These are phyloP conservation scores for Phaseolus lunatus DNA, from an alignment of 306 rosid genomes.

Conservation along the genomic window DNA sequence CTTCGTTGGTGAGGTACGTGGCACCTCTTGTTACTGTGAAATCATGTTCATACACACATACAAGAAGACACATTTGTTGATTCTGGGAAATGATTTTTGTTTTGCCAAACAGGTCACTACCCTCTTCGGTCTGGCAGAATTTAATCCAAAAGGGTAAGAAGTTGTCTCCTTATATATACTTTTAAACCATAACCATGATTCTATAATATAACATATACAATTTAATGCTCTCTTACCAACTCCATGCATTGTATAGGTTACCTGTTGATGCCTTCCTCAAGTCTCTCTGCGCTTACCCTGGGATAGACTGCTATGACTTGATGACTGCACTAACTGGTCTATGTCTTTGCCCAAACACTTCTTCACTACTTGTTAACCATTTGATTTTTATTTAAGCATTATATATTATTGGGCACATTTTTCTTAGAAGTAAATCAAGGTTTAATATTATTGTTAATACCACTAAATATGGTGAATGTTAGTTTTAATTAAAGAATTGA, in stretches of 20 bases:
- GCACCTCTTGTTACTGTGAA: neutral
- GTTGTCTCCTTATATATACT: neutral
- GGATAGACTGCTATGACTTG: conserved; percentile 71
- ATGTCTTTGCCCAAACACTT: conserved; percentile 11
- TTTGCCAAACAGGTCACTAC: conserved; percentile 56
- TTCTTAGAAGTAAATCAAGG: neutral
- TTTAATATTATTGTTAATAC: neutral
- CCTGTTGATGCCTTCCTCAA: conserved; percentile 56
- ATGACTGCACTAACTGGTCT: conserved; percentile 67
- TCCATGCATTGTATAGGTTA: conserved; percentile 50
- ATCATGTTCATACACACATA: neutral
- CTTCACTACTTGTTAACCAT: conserved; percentile 10
- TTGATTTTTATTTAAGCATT: neutral
- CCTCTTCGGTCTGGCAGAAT: conserved; percentile 71
- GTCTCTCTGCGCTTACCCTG: conserved; percentile 57
- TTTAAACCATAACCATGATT: neutral
- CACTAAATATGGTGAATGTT: neutral
- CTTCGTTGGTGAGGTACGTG: conserved; percentile 71
- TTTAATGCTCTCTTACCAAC: conserved; percentile 11
- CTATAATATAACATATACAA: neutral
- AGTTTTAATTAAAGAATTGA: neutral
- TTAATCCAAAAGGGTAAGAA: conserved; percentile 74
- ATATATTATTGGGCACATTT: neutral
- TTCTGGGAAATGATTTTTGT: neutral
- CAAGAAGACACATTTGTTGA: neutral